phyloP scores from a whole-genome alignment of 1,139 yeast genomes.

The Pichia sp. region DNA sequence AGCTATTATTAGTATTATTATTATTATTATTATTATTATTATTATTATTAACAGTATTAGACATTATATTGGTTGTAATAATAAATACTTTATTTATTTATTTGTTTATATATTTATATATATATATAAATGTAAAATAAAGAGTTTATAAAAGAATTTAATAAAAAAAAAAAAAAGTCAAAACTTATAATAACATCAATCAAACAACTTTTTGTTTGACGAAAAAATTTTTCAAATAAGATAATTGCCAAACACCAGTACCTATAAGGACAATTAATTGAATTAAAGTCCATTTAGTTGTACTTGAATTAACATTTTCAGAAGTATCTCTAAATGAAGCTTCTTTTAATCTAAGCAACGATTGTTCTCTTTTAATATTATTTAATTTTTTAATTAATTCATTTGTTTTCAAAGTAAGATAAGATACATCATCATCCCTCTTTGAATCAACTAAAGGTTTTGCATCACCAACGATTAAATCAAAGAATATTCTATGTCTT shows the following conservation, averaged over 20 bases:
- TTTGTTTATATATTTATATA: not conserved
- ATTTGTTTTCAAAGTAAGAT: constrained; percentile 38
- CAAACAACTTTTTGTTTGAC: constrained; percentile 34
- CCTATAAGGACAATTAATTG: constrained; percentile 40
- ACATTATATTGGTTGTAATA: not conserved
- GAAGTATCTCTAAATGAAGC: constrained; percentile 48
- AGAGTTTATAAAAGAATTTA: not conserved
- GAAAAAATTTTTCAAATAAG: constrained; percentile 34
- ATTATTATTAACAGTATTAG: not conserved
- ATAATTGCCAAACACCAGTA: constrained; percentile 37
- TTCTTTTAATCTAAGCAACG: constrained; percentile 46
- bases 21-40: not conserved
- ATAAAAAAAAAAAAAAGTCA: not conserved
- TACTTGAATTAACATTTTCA: constrained; percentile 46
- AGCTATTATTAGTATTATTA: constrained; percentile 14
- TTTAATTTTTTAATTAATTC: constrained; percentile 41
- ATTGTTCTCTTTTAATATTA: constrained; percentile 48
- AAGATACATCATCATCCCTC: constrained; percentile 37
- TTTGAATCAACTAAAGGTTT: constrained; percentile 40
- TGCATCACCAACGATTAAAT: constrained; percentile 44
- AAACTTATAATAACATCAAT: not conserved
- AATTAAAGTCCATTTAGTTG: constrained; percentile 49
- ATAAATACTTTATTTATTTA: not conserved
- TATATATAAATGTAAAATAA: not conserved
- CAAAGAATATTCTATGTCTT: constrained; percentile 39